Evolutionary conservation across 306 rosid genomes (phyloP), one percentile per base, ranked within the genome.

Genomic region (Cotoneaster glaucophyllus): DNA sequence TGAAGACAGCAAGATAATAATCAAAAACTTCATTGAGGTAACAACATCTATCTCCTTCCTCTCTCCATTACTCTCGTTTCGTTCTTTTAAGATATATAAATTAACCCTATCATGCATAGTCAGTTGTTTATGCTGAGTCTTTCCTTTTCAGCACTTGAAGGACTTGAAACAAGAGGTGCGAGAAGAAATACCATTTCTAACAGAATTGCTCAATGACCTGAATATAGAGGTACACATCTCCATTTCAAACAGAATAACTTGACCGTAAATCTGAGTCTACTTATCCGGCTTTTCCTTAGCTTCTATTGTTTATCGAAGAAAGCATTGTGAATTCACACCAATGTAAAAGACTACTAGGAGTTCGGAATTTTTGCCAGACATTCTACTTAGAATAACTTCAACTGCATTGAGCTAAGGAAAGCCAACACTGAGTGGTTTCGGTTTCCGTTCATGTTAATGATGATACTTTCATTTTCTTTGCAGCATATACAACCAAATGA

Each of bases 21-120:
- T 90, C 74, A 76, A 77, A 81, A 94, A 94, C 84, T 86, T 90
- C 64, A 64, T 80, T 69, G 75, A 90, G 97, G 97, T 94, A 75
- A 75, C 74, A 67, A 65, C 6, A 61, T 41, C 56, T 63, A 66
- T 65, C 69, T 57, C n/a, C 12, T 22, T 18, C 8, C 54, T 22
- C 9, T 59, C 62, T 64, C 69, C 22, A 26, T 13, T 25, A 29
- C 57, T 77, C 70, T 45, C 56, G 66, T 74, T 71, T 50, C 65
- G 5, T 26, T 15, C 37, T 61, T 75, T 74, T 66, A 64, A 56
- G 67, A 32, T 73, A 77, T 54, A 32, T 31, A 58, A 50, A 59
- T 72, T 72, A 59, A 39, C 32, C 65, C 64, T 67, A 74, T 56
- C 65, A 39, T 57, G 74, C 31, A 11, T n/a, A 8, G 48, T 8